Evolutionary conservation across 2,329 filamentous ascomycete genomes (phyloP), one percentile per base, ranked within the genome.

Genomic region (Trichoderma breve): DNA sequence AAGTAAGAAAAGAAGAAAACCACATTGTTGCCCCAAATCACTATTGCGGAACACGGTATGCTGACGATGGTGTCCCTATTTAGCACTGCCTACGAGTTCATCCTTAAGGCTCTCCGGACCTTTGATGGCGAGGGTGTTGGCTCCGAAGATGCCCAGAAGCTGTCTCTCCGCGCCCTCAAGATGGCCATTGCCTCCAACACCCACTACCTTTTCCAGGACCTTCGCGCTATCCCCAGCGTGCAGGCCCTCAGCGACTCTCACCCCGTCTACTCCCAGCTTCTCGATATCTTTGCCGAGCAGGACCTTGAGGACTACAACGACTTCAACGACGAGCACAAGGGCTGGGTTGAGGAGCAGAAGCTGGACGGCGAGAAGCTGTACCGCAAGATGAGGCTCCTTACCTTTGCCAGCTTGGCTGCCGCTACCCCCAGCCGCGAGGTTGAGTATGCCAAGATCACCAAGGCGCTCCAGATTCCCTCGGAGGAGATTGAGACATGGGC

Each of bases 401-500:
- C 96, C 15, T 92, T 99, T 76, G 92, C 95, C 76, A 95, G 92
- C 76, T 88, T 98, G 75, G 94, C 95, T 24, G 94, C 95, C 47
- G 90, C 92, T 76, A 92, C 92, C 26, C 91, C 92, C 73, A 93
- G 90, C 78, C 93, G 95, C 79, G 94, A 96, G 79, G 92, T 99
- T 68, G 92, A 95, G 73, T 99, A 99, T 84, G 87, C 88, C 76
- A 89, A 89, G 79, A 98, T 99, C 80, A 89, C 92, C 75, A 92
- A 92, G 80, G 92, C 94, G 6, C 90, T 99, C 61, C 92, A 96
- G 83, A 91, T 99, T 71, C 90, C 93, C 60, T 80, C 85, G 61
- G 91, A 93, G 75, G 94, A 98, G 74, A 94, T 98, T 55, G 96
- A 99, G 87, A 92, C 95, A 88, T 99, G 96, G 96, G 94, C 97